Evolutionary conservation across 106 monocot species (phyloP).

Genomic region (Dendrobium chrysotoxum): DNA sequence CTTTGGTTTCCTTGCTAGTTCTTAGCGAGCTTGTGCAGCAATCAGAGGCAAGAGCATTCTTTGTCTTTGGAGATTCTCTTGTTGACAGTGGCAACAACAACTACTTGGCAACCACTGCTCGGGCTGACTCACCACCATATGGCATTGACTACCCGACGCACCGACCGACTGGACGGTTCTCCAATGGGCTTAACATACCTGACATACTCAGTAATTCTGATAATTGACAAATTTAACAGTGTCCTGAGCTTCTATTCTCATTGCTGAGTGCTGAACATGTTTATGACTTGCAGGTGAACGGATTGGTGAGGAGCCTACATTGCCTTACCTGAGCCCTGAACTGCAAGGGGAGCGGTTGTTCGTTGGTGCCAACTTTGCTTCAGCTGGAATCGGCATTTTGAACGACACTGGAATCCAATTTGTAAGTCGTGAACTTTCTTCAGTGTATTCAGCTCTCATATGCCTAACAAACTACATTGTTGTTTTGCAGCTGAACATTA

Average conservation of each 20-base stretch:
- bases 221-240: background rate
- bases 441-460: too few species aligned
- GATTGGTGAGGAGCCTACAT: constrained; percentile 51
- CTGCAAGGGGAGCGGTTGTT: constrained; percentile 49
- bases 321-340: constrained; percentile 72
- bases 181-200: constrained; percentile 77
- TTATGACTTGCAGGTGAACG: constrained; percentile 32
- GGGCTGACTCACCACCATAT: constrained; percentile 73
- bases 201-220: constrained; percentile 64
- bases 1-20: constrained; percentile 15
- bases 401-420: constrained; percentile 87
- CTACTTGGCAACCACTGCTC: constrained; percentile 62
- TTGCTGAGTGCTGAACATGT: background rate
- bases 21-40: background rate
- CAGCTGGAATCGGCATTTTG: constrained; percentile 73
- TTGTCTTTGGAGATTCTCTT: constrained; percentile 85
- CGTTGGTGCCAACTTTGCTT: constrained; percentile 75
- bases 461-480: background rate
- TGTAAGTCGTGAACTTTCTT: constrained; percentile 19
- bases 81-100: constrained; percentile 95
- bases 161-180: constrained; percentile 72
- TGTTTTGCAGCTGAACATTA: constrained; percentile 54
- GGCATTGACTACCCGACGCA: constrained; percentile 71
- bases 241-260: background rate
- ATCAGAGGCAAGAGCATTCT: constrained; percentile 55